Conservation (phyloP, 768 basidiomycete genomes). For the Boletus sp. region DNA sequence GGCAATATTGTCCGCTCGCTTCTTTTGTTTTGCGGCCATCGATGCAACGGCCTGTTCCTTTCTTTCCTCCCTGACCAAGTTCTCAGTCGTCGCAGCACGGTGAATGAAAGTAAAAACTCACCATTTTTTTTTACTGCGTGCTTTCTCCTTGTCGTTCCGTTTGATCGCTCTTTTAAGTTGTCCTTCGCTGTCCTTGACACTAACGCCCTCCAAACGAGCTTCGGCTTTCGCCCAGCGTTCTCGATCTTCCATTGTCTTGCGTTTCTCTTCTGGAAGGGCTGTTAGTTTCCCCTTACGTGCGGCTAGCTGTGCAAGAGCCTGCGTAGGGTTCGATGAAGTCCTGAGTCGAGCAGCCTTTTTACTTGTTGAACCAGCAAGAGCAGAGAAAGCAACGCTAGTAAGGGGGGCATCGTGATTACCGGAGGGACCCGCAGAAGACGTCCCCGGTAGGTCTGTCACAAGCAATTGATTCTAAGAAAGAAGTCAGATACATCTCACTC, state of each 20-base stretch:
- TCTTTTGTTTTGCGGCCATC: constrained; percentile 87
- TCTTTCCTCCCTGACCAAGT: constrained; percentile 69
- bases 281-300: constrained; percentile 76
- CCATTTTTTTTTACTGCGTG: constrained; percentile 83
- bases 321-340: constrained; percentile 74
- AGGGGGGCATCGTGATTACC: constrained; percentile 39
- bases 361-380: constrained; percentile 47
- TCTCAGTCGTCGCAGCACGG: not conserved
- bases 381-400: constrained; percentile 71
- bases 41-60: constrained; percentile 72
- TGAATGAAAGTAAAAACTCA: constrained; percentile 34
- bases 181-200: constrained; percentile 82
- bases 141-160: constrained; percentile 87
- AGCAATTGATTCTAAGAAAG: constrained; percentile 60
- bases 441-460: constrained; percentile 49
- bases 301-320: constrained; percentile 79
- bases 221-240: constrained; percentile 91
- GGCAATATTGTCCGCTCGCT: constrained; percentile 87
- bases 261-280: constrained; percentile 75
- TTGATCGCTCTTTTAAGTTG: constrained; percentile 91
- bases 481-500: not conserved
- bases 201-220: constrained; percentile 83
- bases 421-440: constrained; percentile 17
- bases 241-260: constrained; percentile 72
- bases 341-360: constrained; percentile 56